Conservation (phyloP, 805 yeast species). For the Debaryomyces maramus region DNA sequence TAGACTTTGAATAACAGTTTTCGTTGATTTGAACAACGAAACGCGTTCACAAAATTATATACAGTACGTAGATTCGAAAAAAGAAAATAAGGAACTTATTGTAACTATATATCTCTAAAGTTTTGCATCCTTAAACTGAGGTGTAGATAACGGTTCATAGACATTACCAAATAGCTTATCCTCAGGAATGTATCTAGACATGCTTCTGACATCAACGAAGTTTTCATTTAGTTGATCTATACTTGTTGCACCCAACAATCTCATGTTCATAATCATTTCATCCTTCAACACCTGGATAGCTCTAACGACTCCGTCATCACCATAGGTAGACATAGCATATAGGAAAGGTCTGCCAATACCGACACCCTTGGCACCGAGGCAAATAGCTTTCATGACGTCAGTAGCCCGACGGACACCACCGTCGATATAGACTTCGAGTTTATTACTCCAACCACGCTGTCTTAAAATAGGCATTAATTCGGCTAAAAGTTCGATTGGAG, state of each 20-base stretch:
- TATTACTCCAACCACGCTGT: constrained; percentile 40
- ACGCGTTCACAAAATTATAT: constrained; percentile 7
- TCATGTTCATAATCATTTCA: constrained; percentile 66
- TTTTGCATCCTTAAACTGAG: constrained; percentile 45
- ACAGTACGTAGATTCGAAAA: background rate
- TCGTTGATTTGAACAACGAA: constrained; percentile 10
- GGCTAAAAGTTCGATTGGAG: constrained; percentile 61
- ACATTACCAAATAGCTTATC: constrained; percentile 57
- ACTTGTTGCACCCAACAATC: constrained; percentile 58
- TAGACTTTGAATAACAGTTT: background rate
- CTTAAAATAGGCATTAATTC: constrained; percentile 51
- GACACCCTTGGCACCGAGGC: constrained; percentile 73
- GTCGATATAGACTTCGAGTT: constrained; percentile 66
- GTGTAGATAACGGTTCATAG: constrained; percentile 56
- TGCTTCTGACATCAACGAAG: constrained; percentile 56
- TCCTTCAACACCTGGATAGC: constrained; percentile 62
- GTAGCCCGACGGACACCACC: constrained; percentile 80
- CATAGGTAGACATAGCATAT: constrained; percentile 78
- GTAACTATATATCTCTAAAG: constrained; percentile 11
- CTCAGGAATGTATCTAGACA: constrained; percentile 47
- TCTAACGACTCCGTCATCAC: constrained; percentile 67
- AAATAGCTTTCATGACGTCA: constrained; percentile 73
- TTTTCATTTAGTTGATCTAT: constrained; percentile 55
- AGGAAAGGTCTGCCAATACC: constrained; percentile 78
- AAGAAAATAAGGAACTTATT: background rate